These are phyloP conservation scores for Fusarium circinatum DNA, from an alignment of 2,329 filamentous ascomycete species.

Conservation along the genomic window DNA sequence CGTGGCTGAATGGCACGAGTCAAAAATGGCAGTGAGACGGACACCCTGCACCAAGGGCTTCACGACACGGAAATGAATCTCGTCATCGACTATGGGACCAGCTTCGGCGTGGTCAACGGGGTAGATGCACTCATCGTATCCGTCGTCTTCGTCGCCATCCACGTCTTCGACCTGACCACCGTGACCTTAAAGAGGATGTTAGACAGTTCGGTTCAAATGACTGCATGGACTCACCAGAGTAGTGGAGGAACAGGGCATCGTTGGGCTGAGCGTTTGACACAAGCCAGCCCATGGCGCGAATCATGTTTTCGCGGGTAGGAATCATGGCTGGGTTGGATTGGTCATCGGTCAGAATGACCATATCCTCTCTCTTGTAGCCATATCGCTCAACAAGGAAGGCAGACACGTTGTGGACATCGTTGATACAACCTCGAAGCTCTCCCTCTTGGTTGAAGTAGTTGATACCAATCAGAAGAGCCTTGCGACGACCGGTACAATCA, in stretches of 20 bases:
- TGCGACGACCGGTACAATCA: conserved; percentile 76
- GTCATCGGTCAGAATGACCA: conserved; percentile 83
- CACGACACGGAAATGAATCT: conserved; percentile 83
- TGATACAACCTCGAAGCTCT: conserved; percentile 81
- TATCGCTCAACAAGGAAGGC: conserved; percentile 74
- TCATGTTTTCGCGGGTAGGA: conserved; percentile 80
- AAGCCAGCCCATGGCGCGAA: conserved; percentile 80
- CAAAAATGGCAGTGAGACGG: conserved; percentile 83
- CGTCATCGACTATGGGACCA: conserved; percentile 82
- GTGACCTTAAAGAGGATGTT: conserved; percentile 63
- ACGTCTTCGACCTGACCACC: conserved; percentile 79
- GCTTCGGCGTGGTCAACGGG: conserved; percentile 76
- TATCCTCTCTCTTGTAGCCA: conserved; percentile 80
- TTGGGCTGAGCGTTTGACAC: conserved; percentile 77
- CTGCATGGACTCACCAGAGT: conserved; percentile 64
- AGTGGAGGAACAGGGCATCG: conserved; percentile 81
- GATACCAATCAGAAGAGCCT: conserved; percentile 81
- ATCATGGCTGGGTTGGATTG: conserved; percentile 74
- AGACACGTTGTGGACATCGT: conserved; percentile 82
- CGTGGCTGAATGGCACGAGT: conserved; percentile 83
- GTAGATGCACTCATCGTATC: conserved; percentile 82
- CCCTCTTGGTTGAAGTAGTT: conserved; percentile 81
- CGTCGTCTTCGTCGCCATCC: conserved; percentile 81
- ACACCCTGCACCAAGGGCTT: conserved; percentile 82
- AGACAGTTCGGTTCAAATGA: background rate